Base-by-base conservation (phyloP, 768 basidiomycete genomes). In the Phlebiopsis flavidoalba region DNA sequence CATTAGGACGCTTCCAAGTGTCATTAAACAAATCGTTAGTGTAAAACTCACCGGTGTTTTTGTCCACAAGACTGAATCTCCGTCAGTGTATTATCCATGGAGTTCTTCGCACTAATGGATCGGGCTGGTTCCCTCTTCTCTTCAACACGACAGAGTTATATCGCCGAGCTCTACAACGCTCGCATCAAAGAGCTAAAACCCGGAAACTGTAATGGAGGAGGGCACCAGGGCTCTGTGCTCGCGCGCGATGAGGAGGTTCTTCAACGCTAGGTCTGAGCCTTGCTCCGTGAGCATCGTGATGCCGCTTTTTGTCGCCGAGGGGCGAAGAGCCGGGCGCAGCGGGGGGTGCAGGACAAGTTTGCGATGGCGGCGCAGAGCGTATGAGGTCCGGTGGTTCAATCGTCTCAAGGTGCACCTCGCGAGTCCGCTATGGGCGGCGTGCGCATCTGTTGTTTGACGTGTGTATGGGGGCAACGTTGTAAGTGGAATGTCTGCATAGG, bases 71-170 rank as follows among this genome's bases (percentile, higher is more conserved):
- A 6, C 48, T 47, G 22, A 58, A 1, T 31, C 15, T 11, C 35
- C 48, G 19, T 17, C 22, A 93, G 91, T 93, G 84, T 64, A 73
- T 88, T 31, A 85, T 91, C 19, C 89, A 92, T n/a, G n/a, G n/a
- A n/a, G 73, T 89, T 91, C 72, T 91, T 92, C 62, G 82, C 86
- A 12, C n/a, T n/a, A n/a, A n/a, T 95, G 86, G 86, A 79, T 95
- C 61, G 90, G n/a, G 84, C 8, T 98, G 96, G 96, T 97, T 96
- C 68, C 95, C 95, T 0, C 75, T 94, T 24, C 78, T 96, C 1
- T 95, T 95, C 74, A 95, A 93, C 76, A 88, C 87, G 3, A 89
- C 90, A 1, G 77, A 92, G 24, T 98, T 94, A n/a, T 74, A 81
- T 97, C 57, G 91, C 91, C 11, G 95, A 96, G 66, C 79, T 96